Evolutionary conservation across 208 protist genomes (phyloP), one percentile per base, ranked within the genome.

Genomic region (Endotrypanum monterogeii): DNA sequence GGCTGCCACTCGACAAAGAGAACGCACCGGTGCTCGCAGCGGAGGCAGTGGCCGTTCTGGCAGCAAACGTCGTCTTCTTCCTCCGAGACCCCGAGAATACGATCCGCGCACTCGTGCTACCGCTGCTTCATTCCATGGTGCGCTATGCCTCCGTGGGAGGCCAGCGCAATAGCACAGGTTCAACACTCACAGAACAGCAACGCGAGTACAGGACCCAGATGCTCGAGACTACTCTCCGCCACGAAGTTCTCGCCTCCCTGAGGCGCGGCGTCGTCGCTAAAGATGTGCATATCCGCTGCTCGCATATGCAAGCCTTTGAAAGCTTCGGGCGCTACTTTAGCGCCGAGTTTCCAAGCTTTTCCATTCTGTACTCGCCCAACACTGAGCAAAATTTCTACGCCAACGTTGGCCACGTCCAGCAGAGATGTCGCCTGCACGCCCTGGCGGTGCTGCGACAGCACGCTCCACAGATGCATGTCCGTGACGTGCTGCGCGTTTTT

Each of bases 401-500:
- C 20, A 97, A 97, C 60, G 86, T 96, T 12, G 83, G 85, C 48
- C 91, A 96, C 76, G 81, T 93, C 30, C 91, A 96, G 83, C 93
- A 88, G 44, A 83, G 87, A 44, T 92, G 87, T 78, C 89, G 93
- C 37, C 80, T 97, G 30, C 84, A 95, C 74, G 93, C 93, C 6
- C 81, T 97, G 28, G 72, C 85, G 44, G 44, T 92, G 58, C 71
- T 97, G 66, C 88, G 93, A 12, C 68, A 85, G 48, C 57, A 84
- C 50, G 88, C 82, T 1, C 57, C 71, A 1, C 55, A 82, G 57
- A 76, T 97, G 72, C 58, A 86, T 56, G 84, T 91, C 44, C 93
- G 93, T 57, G 91, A 97, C 73, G 28, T 93, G 7, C 76, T 97
- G 70, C 89, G 93, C 37, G 91, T 97, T 11, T 94, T 97, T 77